phyloP scores from a whole-genome alignment of 495 filamentous ascomycete genomes.

The Rusavskia elegans region DNA sequence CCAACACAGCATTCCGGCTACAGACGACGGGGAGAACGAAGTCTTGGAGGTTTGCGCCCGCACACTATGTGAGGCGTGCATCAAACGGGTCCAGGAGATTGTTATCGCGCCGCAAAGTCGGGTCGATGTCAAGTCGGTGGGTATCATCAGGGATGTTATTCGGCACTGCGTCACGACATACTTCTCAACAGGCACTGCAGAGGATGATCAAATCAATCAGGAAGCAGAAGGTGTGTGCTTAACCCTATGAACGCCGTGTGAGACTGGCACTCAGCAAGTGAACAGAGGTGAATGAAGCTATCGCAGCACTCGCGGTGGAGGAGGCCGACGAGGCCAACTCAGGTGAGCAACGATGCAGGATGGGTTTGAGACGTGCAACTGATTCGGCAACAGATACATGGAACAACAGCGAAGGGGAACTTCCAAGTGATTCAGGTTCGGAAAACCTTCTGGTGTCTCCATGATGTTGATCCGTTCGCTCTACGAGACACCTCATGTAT shows the following conservation, averaged over 20 bases:
- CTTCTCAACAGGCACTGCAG: conserved; percentile 18
- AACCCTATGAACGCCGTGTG: neutral
- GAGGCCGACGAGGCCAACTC: conserved; percentile 2
- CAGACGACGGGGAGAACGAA: conserved; percentile 17
- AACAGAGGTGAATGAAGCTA: neutral
- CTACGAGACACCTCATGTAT: neutral
- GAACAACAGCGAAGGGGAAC: conserved; percentile 9
- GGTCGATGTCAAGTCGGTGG: conserved; percentile 23
- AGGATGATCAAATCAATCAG: conserved; percentile 23
- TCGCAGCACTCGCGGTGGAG: conserved; percentile 8
- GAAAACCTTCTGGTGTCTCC: conserved; percentile 5
- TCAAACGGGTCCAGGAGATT: conserved; percentile 19
- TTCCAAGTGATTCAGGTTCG: conserved; percentile 10
- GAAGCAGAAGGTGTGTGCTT: conserved; percentile 24
- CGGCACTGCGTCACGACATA: conserved; percentile 26
- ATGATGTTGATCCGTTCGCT: neutral
- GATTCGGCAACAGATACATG: conserved; percentile 4
- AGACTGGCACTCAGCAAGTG: neutral
- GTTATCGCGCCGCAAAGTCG: conserved; percentile 7
- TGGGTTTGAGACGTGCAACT: neutral
- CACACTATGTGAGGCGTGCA: conserved; percentile 21
- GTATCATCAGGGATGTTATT: conserved; percentile 24
- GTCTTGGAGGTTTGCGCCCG: conserved; percentile 19
- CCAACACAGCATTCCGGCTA: conserved; percentile 17
- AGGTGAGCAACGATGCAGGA: neutral